These are phyloP conservation scores for Leucocoprinus birnbaumii DNA, from an alignment of 768 basidiomycete genomes.

Conservation along the genomic window DNA sequence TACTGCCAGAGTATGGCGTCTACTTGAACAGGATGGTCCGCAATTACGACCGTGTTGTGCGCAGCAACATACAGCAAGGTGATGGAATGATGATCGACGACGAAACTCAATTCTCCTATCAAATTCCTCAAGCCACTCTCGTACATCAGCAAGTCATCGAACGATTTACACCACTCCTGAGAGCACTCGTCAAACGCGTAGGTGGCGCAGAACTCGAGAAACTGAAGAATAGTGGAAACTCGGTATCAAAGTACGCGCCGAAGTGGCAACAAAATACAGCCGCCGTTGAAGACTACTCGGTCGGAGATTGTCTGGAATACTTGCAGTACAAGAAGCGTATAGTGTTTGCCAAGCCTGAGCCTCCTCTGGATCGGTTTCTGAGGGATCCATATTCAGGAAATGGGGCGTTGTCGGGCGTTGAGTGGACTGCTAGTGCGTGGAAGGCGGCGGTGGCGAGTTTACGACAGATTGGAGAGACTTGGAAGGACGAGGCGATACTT, in stretches of 20 bases:
- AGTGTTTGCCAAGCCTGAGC: conserved; percentile 5
- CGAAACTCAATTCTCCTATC: neutral
- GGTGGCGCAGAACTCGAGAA: conserved; percentile 3
- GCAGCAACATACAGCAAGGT: neutral
- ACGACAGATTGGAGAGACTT: conserved; percentile 43
- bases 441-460: conserved; percentile 46
- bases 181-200: conserved; percentile 6
- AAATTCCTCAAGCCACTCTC: conserved; percentile 6
- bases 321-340: conserved; percentile 9
- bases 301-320: conserved; percentile 7
- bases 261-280: conserved; percentile 8
- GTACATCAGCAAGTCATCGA: conserved; percentile 10
- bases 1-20: conserved; percentile 2
- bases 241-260: conserved; percentile 7
- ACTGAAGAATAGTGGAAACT: neutral
- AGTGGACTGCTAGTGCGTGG: conserved; percentile 76
- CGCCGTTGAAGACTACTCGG: conserved; percentile 1
- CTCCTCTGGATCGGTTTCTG: conserved; percentile 19
- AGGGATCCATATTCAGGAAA: conserved; percentile 39
- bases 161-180: conserved; percentile 1
- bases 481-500: conserved; percentile 50
- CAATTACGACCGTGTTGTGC: neutral
- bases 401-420: conserved; percentile 66
- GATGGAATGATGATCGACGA: conserved; percentile 12
- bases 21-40: neutral